Base-by-base conservation (phyloP, 805 yeast genomes). In the Clavispora fructus region DNA sequence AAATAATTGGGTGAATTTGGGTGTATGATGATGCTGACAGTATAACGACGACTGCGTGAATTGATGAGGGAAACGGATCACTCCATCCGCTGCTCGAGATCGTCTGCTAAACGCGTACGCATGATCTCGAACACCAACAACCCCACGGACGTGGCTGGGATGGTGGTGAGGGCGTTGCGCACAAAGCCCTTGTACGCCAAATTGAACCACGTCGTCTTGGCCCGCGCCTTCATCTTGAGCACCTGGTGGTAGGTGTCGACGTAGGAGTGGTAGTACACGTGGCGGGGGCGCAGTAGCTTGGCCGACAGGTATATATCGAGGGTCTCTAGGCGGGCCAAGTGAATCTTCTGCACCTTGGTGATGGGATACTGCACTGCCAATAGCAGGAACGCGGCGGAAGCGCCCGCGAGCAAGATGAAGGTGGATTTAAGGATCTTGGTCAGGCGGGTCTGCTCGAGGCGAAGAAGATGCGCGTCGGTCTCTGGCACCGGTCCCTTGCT, bases 71-170 rank as follows among this genome's bases (percentile, higher is more conserved):
- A 13, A 12, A 6, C 9, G 4, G 17, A 17, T 26, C 17, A 37
- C 33, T 39, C 41, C 41, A 39, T 14, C 17, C 40, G 26, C 25
- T 60, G 64, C 2, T 65, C 70, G 16, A 67, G 49, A 10, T 51
- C 45, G 41, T 67, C 73, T 0, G 71, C 54, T 23, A 72, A 48
- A 32, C 67, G 61, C 1, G 75, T 71, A 60, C 97, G 73, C 75
- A 87, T 75, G 17, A 87, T 83, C 63, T 92, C 97, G 63, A 92
- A 80, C 13, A 88, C 88, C 41, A 92, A 68, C 33, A 92, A 69
- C 0, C 96, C 97, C 37, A 89, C 78, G 37, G 95, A 85, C 1
- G 97, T 87, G 2, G 96, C 88, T 1, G 98, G 98, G 39, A 91
- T 79, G 1, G 87, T 80, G 0, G 88, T 77, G 41, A 87, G 58